Percentiles rank a stretch among this genome's conserved stretches.
Evolutionary conservation across 495 filamentous ascomycete species (phyloP).

Genomic region (Podospora pseudocomata): DNA sequence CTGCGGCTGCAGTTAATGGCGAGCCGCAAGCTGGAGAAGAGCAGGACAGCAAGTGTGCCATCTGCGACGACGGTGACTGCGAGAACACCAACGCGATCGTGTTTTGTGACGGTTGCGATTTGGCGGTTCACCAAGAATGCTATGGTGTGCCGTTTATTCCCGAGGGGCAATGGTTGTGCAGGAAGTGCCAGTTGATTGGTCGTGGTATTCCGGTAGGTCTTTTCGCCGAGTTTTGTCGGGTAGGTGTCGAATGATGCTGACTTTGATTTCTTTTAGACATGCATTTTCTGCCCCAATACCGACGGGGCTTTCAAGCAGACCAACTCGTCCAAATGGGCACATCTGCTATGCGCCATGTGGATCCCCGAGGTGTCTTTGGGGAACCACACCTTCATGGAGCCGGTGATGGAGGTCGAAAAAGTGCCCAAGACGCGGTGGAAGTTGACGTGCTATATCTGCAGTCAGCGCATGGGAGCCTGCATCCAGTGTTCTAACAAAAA

Average conservation of each 20-base stretch:
- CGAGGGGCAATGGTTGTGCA: conserved; percentile 96
- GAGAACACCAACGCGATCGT: conserved; percentile 99
- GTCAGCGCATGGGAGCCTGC: conserved; percentile 94
- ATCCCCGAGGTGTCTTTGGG: conserved; percentile 94
- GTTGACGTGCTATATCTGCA: conserved; percentile 93
- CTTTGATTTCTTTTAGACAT: conserved; percentile 53
- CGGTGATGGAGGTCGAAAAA: conserved; percentile 95
- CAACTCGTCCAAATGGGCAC: conserved; percentile 89
- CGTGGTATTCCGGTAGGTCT: conserved; percentile 73
- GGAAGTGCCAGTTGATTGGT: conserved; percentile 93
- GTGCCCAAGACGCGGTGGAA: conserved; percentile 93
- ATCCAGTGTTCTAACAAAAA: conserved; percentile 98
- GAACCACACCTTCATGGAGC: conserved; percentile 98
- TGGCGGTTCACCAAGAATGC: conserved; percentile 98
- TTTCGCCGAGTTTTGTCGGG: background rate
- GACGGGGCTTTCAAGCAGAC: conserved; percentile 99
- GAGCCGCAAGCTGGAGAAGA: conserved; percentile 86
- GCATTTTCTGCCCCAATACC: conserved; percentile 96
- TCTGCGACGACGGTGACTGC: conserved; percentile 97
- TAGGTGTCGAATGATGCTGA: conserved; percentile 6
- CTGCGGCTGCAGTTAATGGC: conserved; percentile 86
- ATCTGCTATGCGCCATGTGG: conserved; percentile 96
- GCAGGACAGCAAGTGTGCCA: conserved; percentile 94
- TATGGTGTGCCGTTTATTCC: conserved; percentile 99
- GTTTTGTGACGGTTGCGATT: conserved; percentile 96